A percentile compares a stretch with the other conserved stretches of the same genome.
These are phyloP conservation scores for Mucor lusitanicus DNA, from an alignment of 371 early-diverging fungal species.

Conservation along the genomic window DNA sequence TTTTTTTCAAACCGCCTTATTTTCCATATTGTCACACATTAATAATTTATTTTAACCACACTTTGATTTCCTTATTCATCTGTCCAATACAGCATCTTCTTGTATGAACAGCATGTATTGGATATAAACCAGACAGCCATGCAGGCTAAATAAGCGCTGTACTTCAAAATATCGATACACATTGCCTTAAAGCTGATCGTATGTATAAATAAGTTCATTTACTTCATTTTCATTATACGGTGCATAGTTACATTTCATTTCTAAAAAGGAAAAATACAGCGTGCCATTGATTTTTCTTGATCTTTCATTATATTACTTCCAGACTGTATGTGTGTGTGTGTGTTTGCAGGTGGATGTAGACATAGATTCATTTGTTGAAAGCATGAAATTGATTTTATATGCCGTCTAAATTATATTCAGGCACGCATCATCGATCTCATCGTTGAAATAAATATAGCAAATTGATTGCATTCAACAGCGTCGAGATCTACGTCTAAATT, in stretches of 20 bases:
- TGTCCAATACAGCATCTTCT: neutral
- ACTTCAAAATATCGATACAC: neutral
- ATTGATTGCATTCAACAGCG: neutral
- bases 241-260: neutral
- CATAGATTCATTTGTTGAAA: neutral
- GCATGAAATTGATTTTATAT: neutral
- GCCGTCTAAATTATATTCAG: neutral
- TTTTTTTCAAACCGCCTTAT: neutral
- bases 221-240: neutral
- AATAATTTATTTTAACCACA: slow-evolving; percentile 13
- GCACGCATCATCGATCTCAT: neutral
- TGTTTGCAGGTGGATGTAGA: too few relatives aligned
- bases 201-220: neutral
- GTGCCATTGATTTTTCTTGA: neutral
- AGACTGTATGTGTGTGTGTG: too few relatives aligned
- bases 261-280: neutral
- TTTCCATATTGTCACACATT: slow-evolving; percentile 19
- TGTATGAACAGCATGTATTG: neutral
- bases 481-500: neutral
- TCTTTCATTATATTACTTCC: neutral
- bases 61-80: slow-evolving; percentile 20
- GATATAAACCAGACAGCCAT: too few relatives aligned
- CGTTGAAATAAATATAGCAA: neutral
- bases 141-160: too few relatives aligned
- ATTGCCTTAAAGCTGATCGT: neutral